These are phyloP conservation scores for Cornus florida DNA, from an alignment of 148 eudicot genomes.

Conservation along the genomic window DNA sequence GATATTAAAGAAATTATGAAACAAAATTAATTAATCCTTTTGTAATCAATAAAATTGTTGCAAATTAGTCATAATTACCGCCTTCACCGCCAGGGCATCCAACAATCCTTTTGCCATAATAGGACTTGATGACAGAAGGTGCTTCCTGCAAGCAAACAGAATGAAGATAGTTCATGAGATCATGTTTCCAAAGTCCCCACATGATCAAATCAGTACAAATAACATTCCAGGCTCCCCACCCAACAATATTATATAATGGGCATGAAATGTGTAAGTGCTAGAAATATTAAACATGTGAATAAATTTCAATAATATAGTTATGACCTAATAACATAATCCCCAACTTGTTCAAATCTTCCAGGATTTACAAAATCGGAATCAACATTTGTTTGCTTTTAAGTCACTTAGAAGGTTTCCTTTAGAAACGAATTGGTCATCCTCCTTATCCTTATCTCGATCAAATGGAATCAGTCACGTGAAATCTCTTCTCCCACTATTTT, in stretches of 20 bases:
- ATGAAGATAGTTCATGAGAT: conserved; percentile 5
- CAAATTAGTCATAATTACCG: conserved; percentile 30
- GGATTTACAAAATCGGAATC: too few species aligned
- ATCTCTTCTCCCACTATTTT: too few species aligned
- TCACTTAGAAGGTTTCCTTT: too few species aligned
- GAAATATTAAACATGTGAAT: neutral
- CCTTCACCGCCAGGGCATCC: conserved; percentile 96
- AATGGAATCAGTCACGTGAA: too few species aligned
- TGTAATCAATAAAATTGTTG: too few species aligned
- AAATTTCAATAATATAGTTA: neutral
- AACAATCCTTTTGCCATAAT: conserved; percentile 74
- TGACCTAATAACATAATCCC: neutral
- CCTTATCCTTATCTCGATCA: too few species aligned
- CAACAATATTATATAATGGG: neutral
- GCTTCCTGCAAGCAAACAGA: conserved; percentile 51
- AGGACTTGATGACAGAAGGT: conserved; percentile 72
- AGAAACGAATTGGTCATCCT: too few species aligned
- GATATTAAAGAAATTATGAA: neutral
- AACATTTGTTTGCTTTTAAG: too few species aligned
- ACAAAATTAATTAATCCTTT: neutral
- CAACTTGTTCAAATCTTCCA: neutral
- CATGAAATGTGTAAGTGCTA: neutral
- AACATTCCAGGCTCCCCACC: neutral
- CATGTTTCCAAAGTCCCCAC: conserved; percentile 10
- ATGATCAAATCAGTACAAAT: neutral